Base-by-base conservation (phyloP, 208 protist species). In the Trypanosoma vivax region DNA sequence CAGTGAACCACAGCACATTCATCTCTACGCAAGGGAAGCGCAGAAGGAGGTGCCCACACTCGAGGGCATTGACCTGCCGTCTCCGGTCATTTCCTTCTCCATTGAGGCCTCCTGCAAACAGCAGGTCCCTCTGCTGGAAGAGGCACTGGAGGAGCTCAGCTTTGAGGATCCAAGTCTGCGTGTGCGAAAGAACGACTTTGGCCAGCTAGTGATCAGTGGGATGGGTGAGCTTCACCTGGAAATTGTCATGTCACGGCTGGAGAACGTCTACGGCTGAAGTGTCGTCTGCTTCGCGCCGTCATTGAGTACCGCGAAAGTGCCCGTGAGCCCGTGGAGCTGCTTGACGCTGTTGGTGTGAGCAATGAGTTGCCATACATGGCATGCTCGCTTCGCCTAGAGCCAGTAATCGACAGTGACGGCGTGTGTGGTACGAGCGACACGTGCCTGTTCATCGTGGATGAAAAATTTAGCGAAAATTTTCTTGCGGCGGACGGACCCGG, bases 181-280 rank as follows among this genome's bases (percentile, higher is more conserved):
- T 16, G 72, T 91, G 13, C 55, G 65, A 0, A 85, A 94, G 51
- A 78, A 82, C 31, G 85, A 96, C 35, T 79, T 79, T 50, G 86
- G 85, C n/a, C 69, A 97, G 54, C 80, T 88, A 31, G 94, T 99
- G 39, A 78, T 99, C 38, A 81, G 78, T 45, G 96, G 97, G 37
- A 98, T 98, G 96, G 96, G 95, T 27, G 95, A 97, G 73, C 63
- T 98, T 10, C 96, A 98, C 62, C 72, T 98, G 0, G 83, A 98
- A 46, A 96, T 99, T 40, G 79, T 96, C 29, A 59, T 95, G 47
- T 97, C 97, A n/a, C 66, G 94, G 23, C 87, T 99, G 10, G 69
- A 83, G 9, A 65, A 95, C 46, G 93, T 97, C 65, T 96, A 96
- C 66, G 65, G 86, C 27, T 95, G 16, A 70, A 92, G 33, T 90